A percentile compares a stretch with the other conserved stretches of the same genome.
These are phyloP conservation scores for Xylaria longipes DNA, from an alignment of 495 filamentous ascomycete species.

Conservation along the genomic window DNA sequence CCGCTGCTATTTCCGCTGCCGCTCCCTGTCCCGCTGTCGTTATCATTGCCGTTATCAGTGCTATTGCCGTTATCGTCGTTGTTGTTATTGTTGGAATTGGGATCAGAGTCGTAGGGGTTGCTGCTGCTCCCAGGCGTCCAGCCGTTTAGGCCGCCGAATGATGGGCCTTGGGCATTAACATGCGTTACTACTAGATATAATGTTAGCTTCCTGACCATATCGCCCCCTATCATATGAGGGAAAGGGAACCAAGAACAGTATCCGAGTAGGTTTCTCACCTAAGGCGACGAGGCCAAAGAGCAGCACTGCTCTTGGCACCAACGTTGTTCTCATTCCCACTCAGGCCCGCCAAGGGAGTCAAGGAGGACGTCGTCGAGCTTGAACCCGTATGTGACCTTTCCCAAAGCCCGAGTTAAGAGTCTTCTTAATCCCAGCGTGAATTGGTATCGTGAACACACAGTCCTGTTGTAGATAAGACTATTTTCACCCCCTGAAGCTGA, in stretches of 20 bases:
- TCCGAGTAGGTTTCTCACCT: slow-evolving; percentile 1
- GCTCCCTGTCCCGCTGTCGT: background rate
- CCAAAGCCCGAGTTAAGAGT: background rate
- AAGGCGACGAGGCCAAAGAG: slow-evolving; percentile 12
- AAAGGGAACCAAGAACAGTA: background rate
- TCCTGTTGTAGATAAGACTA: background rate
- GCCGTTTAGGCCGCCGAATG: background rate
- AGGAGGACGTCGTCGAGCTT: background rate
- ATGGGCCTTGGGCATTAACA: background rate
- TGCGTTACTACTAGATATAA: background rate
- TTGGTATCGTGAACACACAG: background rate
- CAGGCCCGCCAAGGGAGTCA: background rate
- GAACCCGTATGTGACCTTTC: background rate
- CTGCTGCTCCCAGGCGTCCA: background rate
- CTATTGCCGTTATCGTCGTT: background rate
- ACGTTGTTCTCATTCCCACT: background rate
- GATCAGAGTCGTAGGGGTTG: slow-evolving; percentile 11
- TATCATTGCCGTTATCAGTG: background rate
- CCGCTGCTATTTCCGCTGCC: background rate
- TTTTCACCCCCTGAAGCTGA: background rate
- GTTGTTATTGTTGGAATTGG: slow-evolving; percentile 15
- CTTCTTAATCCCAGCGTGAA: background rate
- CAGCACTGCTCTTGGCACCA: background rate
- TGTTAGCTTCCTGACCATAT: background rate
- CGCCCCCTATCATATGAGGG: background rate